Evolutionary conservation across 2,329 filamentous ascomycete genomes (phyloP).

Genomic region (Didymella exigua): DNA sequence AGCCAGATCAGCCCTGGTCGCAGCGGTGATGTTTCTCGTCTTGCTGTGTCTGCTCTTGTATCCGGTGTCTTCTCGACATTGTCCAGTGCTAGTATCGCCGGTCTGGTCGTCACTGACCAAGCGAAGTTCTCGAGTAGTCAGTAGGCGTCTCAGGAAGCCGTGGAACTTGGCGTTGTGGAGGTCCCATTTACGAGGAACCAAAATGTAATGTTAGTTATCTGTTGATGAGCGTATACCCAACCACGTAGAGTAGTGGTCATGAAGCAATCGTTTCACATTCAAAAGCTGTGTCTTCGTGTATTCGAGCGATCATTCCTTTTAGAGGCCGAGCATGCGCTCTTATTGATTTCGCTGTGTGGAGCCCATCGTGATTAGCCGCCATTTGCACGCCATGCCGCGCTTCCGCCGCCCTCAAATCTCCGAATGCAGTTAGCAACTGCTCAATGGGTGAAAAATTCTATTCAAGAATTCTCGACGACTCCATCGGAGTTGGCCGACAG

Average conservation of each 20-base stretch:
- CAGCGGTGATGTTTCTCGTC: slow-evolving; percentile 73
- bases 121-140: slow-evolving; percentile 31
- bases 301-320: neutral
- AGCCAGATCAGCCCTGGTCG: slow-evolving; percentile 78
- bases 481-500: slow-evolving; percentile 15
- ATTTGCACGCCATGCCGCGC: slow-evolving; percentile 16
- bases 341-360: slow-evolving; percentile 12
- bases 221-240: slow-evolving; percentile 20
- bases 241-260: slow-evolving; percentile 8
- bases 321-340: slow-evolving; percentile 7
- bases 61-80: slow-evolving; percentile 80
- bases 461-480: slow-evolving; percentile 11
- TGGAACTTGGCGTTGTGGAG: slow-evolving; percentile 4
- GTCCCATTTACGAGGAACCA: slow-evolving; percentile 2
- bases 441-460: slow-evolving; percentile 10
- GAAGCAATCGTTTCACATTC: slow-evolving; percentile 10
- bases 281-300: neutral
- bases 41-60: slow-evolving; percentile 77
- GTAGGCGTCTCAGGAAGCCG: slow-evolving; percentile 12
- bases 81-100: slow-evolving; percentile 66
- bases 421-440: slow-evolving; percentile 10
- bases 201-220: slow-evolving; percentile 19
- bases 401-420: slow-evolving; percentile 13
- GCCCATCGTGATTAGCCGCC: slow-evolving; percentile 12
- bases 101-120: slow-evolving; percentile 62